Evolutionary conservation across 2,329 filamentous ascomycete genomes (phyloP).

Genomic region (Ophiostoma montium): DNA sequence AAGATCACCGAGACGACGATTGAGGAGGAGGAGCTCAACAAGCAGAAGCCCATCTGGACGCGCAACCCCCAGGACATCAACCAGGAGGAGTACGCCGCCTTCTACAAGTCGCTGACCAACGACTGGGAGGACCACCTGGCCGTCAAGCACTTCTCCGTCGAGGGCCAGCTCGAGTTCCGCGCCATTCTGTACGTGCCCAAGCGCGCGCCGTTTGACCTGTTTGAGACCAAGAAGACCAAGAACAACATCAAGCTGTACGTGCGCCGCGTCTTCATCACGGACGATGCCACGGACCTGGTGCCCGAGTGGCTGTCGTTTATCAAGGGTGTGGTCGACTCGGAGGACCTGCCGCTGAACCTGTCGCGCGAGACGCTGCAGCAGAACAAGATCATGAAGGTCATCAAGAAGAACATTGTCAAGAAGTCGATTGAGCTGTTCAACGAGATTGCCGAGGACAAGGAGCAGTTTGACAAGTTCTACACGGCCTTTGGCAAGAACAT

Average conservation of each 20-base stretch:
- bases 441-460: constrained; percentile 98
- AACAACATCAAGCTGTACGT: constrained; percentile 99
- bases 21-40: constrained; percentile 99
- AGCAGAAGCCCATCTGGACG: constrained; percentile 99
- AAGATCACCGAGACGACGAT: constrained; percentile 98
- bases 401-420: constrained; percentile 99
- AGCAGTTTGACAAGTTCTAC: constrained; percentile 99
- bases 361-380: constrained; percentile 99
- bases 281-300: constrained; percentile 97
- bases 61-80: constrained; percentile 93
- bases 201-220: constrained; percentile 98
- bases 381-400: constrained; percentile 99
- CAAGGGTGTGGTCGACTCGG: constrained; percentile 99
- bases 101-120: constrained; percentile 99
- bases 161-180: constrained; percentile 99
- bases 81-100: constrained; percentile 91
- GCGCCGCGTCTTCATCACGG: constrained; percentile 99
- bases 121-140: constrained; percentile 99
- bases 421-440: constrained; percentile 99
- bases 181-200: constrained; percentile 99
- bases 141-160: constrained; percentile 99
- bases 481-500: constrained; percentile 99
- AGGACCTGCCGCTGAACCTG: constrained; percentile 98
- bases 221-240: constrained; percentile 99
- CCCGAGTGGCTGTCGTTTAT: constrained; percentile 98